phyloP scores from a whole-genome alignment of 208 protist genomes.

The Leishmania lainsoni region DNA sequence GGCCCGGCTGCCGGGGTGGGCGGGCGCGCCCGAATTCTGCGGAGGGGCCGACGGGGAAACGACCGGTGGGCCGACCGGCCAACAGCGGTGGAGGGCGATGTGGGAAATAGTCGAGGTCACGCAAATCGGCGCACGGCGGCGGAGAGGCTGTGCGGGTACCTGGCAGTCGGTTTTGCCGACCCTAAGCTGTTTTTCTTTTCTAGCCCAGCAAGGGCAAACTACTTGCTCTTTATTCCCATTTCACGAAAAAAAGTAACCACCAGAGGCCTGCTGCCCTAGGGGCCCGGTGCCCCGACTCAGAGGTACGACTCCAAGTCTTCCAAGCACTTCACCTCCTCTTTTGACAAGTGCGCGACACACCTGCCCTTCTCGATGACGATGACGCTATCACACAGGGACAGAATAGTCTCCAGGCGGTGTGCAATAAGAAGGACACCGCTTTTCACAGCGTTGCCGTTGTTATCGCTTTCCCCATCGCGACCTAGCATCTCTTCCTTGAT shows the following conservation, averaged over 20 bases:
- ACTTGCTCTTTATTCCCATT: neutral
- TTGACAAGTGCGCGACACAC: slow-evolving; percentile 53
- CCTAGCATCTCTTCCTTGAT: slow-evolving; percentile 75
- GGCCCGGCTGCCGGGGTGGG: neutral
- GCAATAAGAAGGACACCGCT: slow-evolving; percentile 96
- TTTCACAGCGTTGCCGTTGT: slow-evolving; percentile 15
- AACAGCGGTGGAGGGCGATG: neutral
- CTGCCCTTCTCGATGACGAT: slow-evolving; percentile 75
- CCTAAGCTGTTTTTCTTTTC: neutral
- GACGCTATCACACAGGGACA: slow-evolving; percentile 90
- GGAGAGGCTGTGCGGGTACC: neutral
- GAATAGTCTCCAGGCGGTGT: slow-evolving; percentile 96
- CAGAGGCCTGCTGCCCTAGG: neutral
- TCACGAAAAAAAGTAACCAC: neutral
- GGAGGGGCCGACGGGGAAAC: neutral
- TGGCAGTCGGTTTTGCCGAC: neutral
- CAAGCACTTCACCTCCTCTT: slow-evolving; percentile 42
- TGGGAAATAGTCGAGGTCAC: neutral
- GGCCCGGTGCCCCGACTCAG: slow-evolving; percentile 7
- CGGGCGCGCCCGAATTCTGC: neutral
- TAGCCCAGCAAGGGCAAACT: neutral
- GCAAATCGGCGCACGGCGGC: neutral
- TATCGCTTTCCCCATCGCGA: slow-evolving; percentile 17
- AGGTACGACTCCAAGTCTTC: slow-evolving; percentile 63
- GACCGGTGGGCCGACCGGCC: too few species aligned